These are phyloP conservation scores for Cadophora luteo-olivacea DNA, from an alignment of 2,329 filamentous ascomycete species.

Conservation along the genomic window DNA sequence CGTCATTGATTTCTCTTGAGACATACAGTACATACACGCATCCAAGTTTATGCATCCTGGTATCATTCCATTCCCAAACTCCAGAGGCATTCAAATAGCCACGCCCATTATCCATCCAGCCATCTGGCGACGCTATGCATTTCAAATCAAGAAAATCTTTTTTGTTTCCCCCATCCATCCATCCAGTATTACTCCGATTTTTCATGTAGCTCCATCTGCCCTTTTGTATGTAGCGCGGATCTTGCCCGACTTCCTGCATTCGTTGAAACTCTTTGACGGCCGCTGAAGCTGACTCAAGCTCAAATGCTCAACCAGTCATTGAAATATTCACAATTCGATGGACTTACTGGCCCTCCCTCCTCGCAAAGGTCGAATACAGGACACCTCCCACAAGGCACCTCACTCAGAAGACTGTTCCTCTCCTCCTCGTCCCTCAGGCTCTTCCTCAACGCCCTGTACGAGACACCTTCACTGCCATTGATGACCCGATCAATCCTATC, in stretches of 20 bases:
- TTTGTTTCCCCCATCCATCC: constrained; percentile 11
- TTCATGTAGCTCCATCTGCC: background rate
- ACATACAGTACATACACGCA: constrained; percentile 11
- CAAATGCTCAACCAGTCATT: constrained; percentile 72
- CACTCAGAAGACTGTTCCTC: constrained; percentile 64
- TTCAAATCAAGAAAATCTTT: constrained; percentile 27
- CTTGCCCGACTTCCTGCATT: background rate
- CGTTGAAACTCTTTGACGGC: background rate
- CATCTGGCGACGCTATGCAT: constrained; percentile 41
- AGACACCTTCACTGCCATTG: constrained; percentile 40
- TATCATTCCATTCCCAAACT: constrained; percentile 41
- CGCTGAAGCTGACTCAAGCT: background rate
- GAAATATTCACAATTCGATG: constrained; percentile 91
- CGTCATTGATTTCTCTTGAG: background rate
- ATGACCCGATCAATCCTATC: constrained; percentile 75
- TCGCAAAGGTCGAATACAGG: constrained; percentile 93
- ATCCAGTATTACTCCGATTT: constrained; percentile 9
- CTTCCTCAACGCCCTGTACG: constrained; percentile 45
- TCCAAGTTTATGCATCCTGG: constrained; percentile 32
- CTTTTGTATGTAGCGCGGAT: background rate
- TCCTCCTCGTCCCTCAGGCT: constrained; percentile 48
- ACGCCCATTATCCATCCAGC: constrained; percentile 31
- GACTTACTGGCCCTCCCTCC: constrained; percentile 88
- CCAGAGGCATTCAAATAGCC: constrained; percentile 33
- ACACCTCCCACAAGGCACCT: constrained; percentile 89